These are phyloP conservation scores for Aspergillus ellipticus DNA, from an alignment of 495 filamentous ascomycete genomes.

Conservation along the genomic window DNA sequence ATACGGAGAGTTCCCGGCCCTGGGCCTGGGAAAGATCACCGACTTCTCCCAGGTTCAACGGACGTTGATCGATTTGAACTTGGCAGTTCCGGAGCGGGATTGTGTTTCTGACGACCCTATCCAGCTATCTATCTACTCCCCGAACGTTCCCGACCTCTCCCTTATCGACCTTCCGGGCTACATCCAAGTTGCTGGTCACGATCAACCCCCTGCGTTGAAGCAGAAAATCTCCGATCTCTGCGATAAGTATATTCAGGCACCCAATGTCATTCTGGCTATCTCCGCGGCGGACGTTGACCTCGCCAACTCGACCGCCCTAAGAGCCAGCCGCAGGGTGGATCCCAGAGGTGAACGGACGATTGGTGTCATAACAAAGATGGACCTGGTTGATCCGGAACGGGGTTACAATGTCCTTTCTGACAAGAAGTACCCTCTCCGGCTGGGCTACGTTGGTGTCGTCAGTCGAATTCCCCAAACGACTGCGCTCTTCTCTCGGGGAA, in stretches of 20 bases:
- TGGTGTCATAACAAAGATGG: slow-evolving; percentile 98
- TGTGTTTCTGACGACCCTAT: slow-evolving; percentile 98
- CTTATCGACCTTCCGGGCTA: slow-evolving; percentile 96
- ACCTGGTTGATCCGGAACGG: slow-evolving; percentile 82
- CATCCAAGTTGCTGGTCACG: slow-evolving; percentile 87
- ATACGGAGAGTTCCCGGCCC: slow-evolving; percentile 93
- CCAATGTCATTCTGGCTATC: slow-evolving; percentile 95
- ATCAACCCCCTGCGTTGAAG: slow-evolving; percentile 89
- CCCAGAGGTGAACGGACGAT: slow-evolving; percentile 94
- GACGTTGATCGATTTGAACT: slow-evolving; percentile 90
- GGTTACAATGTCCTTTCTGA: slow-evolving; percentile 76
- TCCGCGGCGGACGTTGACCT: slow-evolving; percentile 97
- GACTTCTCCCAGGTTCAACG: slow-evolving; percentile 92
- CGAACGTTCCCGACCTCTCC: slow-evolving; percentile 91
- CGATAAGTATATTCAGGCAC: slow-evolving; percentile 95
- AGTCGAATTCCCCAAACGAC: slow-evolving; percentile 70
- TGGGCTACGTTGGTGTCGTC: slow-evolving; percentile 97
- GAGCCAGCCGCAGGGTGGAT: slow-evolving; percentile 88
- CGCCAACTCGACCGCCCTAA: slow-evolving; percentile 90
- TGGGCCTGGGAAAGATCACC: slow-evolving; percentile 84
- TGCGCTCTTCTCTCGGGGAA: slow-evolving; percentile 82
- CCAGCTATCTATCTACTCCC: slow-evolving; percentile 90
- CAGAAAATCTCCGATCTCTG: slow-evolving; percentile 94
- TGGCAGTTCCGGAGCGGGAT: slow-evolving; percentile 82
- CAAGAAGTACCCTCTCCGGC: slow-evolving; percentile 86